These are phyloP conservation scores for Abrus precatorius DNA, from an alignment of 306 rosid genomes.

Conservation along the genomic window DNA sequence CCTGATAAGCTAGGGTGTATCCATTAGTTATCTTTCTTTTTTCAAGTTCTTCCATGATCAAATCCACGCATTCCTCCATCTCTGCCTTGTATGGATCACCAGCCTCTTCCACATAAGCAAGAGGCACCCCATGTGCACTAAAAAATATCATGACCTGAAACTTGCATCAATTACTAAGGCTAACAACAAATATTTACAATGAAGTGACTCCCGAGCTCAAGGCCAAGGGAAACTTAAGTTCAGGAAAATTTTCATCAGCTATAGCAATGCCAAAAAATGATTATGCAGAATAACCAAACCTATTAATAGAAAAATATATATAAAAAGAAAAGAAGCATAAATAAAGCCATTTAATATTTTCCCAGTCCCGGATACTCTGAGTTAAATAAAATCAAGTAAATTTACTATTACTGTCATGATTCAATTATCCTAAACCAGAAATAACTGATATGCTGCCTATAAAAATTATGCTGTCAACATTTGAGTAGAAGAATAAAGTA, in stretches of 20 bases:
- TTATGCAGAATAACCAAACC: neutral
- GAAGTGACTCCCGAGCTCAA: slow-evolving; percentile 13
- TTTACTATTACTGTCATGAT: neutral
- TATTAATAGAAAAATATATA: slow-evolving; percentile 26
- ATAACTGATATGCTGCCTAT: slow-evolving; percentile 9
- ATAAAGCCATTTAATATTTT: slow-evolving; percentile 15
- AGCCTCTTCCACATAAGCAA: slow-evolving; percentile 98
- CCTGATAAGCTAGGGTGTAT: slow-evolving; percentile 97
- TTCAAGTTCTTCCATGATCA: slow-evolving; percentile 94
- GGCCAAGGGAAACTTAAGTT: slow-evolving; percentile 12
- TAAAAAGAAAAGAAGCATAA: slow-evolving; percentile 9
- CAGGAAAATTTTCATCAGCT: slow-evolving; percentile 23
- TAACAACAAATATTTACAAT: slow-evolving; percentile 38
- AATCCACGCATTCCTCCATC: slow-evolving; percentile 96
- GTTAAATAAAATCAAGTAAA: slow-evolving; percentile 12
- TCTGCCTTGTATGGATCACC: slow-evolving; percentile 99
- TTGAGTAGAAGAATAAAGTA: slow-evolving; percentile 32
- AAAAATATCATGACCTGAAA: slow-evolving; percentile 88
- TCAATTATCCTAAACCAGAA: slow-evolving; percentile 18
- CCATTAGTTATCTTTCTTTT: slow-evolving; percentile 76
- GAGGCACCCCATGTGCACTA: slow-evolving; percentile 97
- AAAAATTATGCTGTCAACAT: slow-evolving; percentile 34
- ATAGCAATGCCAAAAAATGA: neutral
- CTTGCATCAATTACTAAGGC: slow-evolving; percentile 37
- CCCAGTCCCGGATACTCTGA: neutral